These are phyloP conservation scores for Aureobasidium leucospermi DNA, from an alignment of 2,329 filamentous ascomycete species.

Conservation along the genomic window DNA sequence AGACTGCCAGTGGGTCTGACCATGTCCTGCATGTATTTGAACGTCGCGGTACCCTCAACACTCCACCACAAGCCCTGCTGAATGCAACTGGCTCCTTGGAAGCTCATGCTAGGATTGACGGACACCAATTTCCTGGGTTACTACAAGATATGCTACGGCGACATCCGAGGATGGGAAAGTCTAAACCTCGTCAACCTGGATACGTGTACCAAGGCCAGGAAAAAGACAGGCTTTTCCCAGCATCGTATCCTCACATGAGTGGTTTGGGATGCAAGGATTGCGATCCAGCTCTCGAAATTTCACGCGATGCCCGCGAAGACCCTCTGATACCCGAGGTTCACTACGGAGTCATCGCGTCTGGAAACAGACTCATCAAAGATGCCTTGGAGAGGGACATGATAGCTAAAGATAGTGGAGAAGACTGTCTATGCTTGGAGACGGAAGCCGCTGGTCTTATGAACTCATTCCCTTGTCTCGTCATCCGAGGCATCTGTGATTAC, in stretches of 20 bases:
- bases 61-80: background rate
- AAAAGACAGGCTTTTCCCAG: background rate
- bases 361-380: background rate
- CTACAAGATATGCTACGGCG: background rate
- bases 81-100: background rate
- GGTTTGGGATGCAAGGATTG: background rate
- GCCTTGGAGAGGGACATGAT: constrained; percentile 1
- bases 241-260: background rate
- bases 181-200: background rate
- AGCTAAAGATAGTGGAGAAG: constrained; percentile 15
- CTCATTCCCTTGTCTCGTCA: constrained; percentile 21
- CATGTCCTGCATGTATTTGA: background rate
- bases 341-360: background rate
- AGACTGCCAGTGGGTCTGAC: background rate
- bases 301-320: background rate
- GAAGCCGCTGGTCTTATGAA: constrained; percentile 13
- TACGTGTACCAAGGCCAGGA: background rate
- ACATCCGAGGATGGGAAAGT: background rate
- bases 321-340: background rate
- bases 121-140: background rate
- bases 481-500: constrained; percentile 22
- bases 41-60: background rate
- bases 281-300: background rate
- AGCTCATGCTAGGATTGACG: background rate
- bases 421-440: constrained; percentile 22